A percentile compares a stretch with the other conserved stretches of the same genome.
Conservation (phyloP, 2,329 filamentous ascomycete species). For the Spiromastix sp. region DNA sequence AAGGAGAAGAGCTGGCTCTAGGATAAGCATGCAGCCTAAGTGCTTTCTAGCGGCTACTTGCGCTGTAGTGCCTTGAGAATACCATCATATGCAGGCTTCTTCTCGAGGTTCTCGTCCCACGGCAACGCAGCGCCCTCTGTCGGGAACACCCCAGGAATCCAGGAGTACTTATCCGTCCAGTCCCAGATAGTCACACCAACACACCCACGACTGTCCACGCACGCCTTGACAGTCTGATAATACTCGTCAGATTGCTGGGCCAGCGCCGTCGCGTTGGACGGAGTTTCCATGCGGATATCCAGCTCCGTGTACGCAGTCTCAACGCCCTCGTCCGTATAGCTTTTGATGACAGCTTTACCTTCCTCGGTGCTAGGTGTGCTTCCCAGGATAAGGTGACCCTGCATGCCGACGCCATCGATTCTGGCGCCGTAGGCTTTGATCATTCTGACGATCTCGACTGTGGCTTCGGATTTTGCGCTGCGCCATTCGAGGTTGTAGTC, state of each 20-base stretch:
- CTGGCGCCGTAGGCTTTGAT: conserved; percentile 28
- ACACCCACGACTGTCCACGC: conserved; percentile 20
- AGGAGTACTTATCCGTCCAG: conserved; percentile 36
- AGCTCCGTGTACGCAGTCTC: conserved; percentile 34
- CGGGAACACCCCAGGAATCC: conserved; percentile 34
- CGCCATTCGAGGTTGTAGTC: conserved; percentile 34
- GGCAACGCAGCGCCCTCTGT: conserved; percentile 34
- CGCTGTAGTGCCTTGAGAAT: conserved; percentile 17
- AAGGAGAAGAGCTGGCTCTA: no score
- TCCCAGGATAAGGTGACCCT: conserved; percentile 36
- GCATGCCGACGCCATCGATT: conserved; percentile 41
- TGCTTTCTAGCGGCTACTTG: no score
- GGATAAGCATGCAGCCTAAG: no score
- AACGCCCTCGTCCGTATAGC: conserved; percentile 31
- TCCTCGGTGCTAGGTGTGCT: conserved; percentile 29
- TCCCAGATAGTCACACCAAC: conserved; percentile 32
- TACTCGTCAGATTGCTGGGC: conserved; percentile 25
- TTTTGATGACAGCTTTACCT: conserved; percentile 28
- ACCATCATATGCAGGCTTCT: conserved; percentile 38
- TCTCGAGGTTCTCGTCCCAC: conserved; percentile 36
- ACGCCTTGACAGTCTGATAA: conserved; percentile 20
- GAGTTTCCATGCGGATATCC: conserved; percentile 38
- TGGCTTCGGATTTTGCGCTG: conserved; percentile 25
- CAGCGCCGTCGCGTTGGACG: conserved; percentile 17
- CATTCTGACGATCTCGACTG: conserved; percentile 27